Evolutionary conservation across 352 stramenopile species (phyloP), one percentile per base, ranked within the genome.

Genomic region (Phytopythium aichiense): DNA sequence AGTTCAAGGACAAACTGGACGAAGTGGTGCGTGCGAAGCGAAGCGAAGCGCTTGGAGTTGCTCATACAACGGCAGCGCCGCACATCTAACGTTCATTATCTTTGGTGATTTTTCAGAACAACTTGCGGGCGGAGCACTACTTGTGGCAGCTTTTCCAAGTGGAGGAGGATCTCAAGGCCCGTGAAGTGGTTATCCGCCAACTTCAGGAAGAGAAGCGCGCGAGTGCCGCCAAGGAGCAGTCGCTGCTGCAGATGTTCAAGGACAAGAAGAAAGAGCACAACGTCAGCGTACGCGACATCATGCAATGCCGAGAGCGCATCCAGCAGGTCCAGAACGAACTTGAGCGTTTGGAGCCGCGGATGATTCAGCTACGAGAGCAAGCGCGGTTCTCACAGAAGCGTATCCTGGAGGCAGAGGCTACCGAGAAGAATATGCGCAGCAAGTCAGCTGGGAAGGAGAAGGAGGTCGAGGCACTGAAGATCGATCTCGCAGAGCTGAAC

Each of bases 121-220:
- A 84, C 22, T 61, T 98, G 5, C 82, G 93, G 31, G 87, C 91
- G 0, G 89, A 99, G 61, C 93, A 97, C 66, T 99, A 98, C 60
- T 74, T 99, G 42, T 99, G 96, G 96, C 90, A 98, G 63, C 78
- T 99, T 23, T 98, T 94, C 53, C 94, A 99, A 68, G 85, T 98
- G 23, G 78, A 99, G 61, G 79, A 91, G 16, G 90, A 98, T 45
- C 77, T 96, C 4, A 77, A 89, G 22, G 69, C 88, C 30, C 84
- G 92, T 43, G 89, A 97, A 63, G 91, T 94, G 28, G 66, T 77
- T 4, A 74, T 97, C 13, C 76, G 78, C 22, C 54, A 72, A 0
- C 69, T 77, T 20, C 71, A 91, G 58, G 69, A 87, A 7, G 66
- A 84, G 61, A 52, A 77, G 16, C 45, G 51, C 2, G 73, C 64